Percentiles rank a stretch among this genome's conserved stretches.
Evolutionary conservation across 2,329 filamentous ascomycete genomes (phyloP).

Genomic region (Stagonosporopsis vannaccii): DNA sequence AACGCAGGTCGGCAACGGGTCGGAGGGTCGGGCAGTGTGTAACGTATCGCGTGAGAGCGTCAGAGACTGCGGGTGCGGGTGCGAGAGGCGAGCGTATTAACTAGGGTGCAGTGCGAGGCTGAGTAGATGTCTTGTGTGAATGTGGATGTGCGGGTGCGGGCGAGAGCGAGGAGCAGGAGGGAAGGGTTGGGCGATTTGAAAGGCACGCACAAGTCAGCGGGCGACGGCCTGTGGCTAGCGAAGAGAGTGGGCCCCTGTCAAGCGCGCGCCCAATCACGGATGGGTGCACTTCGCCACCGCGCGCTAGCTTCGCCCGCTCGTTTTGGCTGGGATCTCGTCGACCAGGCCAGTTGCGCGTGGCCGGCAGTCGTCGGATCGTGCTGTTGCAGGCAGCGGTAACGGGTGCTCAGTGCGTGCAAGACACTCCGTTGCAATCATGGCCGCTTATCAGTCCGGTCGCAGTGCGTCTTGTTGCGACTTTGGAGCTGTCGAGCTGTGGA

Average conservation of each 20-base stretch:
- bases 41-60: conserved; percentile 20
- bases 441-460: not conserved
- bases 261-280: conserved; percentile 8
- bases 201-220: conserved; percentile 25
- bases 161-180: conserved; percentile 25
- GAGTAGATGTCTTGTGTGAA: conserved; percentile 25
- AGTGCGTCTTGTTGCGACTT: not conserved
- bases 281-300: conserved; percentile 23
- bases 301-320: conserved; percentile 7
- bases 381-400: not conserved
- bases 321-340: conserved; percentile 9
- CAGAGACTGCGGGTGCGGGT: conserved; percentile 20
- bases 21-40: conserved; percentile 6
- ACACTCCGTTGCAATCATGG: not conserved
- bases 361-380: not conserved
- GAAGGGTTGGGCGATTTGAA: conserved; percentile 26
- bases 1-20: conserved; percentile 29
- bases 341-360: conserved; percentile 6
- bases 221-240: conserved; percentile 19
- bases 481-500: not conserved
- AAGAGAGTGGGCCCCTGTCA: conserved; percentile 11
- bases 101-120: conserved; percentile 35
- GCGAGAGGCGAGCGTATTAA: conserved; percentile 29
- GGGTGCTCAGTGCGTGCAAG: not conserved
- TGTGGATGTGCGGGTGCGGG: conserved; percentile 23